Percentiles rank a stretch among this genome's conserved stretches.
These are phyloP conservation scores for Perilla frutescens DNA, from an alignment of 257 asterid species.

Conservation along the genomic window DNA sequence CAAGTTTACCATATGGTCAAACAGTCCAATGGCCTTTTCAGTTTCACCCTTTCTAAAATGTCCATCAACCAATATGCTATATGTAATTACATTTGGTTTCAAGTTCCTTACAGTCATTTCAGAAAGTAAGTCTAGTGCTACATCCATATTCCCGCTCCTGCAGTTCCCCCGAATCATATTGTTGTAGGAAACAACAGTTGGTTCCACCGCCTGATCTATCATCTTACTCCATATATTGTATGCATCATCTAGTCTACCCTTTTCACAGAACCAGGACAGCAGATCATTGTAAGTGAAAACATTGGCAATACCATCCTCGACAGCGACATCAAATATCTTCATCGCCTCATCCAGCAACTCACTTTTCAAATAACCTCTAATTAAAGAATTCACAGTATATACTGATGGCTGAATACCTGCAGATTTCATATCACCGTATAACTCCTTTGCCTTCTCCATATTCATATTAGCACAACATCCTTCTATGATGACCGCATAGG, in stretches of 20 bases:
- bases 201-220: constrained; percentile 58
- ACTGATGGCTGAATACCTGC: constrained; percentile 62
- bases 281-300: constrained; percentile 64
- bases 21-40: constrained; percentile 59
- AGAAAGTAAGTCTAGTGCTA: constrained; percentile 53
- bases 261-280: constrained; percentile 61
- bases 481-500: constrained; percentile 81
- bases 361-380: constrained; percentile 61
- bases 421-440: constrained; percentile 61
- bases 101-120: constrained; percentile 51
- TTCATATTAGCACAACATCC: constrained; percentile 67
- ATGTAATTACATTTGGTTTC: constrained; percentile 66
- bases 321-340: constrained; percentile 58
- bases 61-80: constrained; percentile 73
- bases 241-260: constrained; percentile 63
- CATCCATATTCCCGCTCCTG: constrained; percentile 67
- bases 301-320: constrained; percentile 64
- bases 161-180: constrained; percentile 72
- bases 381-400: constrained; percentile 62
- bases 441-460: constrained; percentile 65
- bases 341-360: constrained; percentile 55
- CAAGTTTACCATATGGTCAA: constrained; percentile 60
- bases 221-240: constrained; percentile 59
- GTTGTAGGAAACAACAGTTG: constrained; percentile 61
- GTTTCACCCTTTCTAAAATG: constrained; percentile 61